Base-by-base conservation (phyloP, 2,329 filamentous ascomycete species). In the Aureobasidium sp. region DNA sequence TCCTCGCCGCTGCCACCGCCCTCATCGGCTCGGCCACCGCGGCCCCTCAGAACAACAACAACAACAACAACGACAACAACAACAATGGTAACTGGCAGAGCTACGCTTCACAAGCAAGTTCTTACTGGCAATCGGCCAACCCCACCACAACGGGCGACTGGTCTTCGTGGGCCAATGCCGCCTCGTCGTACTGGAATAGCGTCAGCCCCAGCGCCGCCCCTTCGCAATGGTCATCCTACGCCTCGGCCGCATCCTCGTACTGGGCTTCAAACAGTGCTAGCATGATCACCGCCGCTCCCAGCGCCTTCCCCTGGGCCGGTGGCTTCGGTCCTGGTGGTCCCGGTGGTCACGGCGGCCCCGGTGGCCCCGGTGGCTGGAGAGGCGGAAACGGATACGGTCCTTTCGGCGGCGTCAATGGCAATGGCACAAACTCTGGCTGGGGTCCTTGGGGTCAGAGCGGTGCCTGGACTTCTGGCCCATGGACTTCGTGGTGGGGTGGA, bases 401-500 rank as follows among this genome's bases (percentile, higher is more conserved):
- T n/a, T 66, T 65, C 53, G 64, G 65, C 45, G 64, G 61, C 13
- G 19, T 15, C 29, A 45, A 45, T 53, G 62, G 51, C 25, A 46
- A 61, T 13, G 59, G 61, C 51, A 49, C 62, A 21, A 62, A 63
- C 58, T 65, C 64, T 31, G 70, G 70, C 19, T 72, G 69, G 69
- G 70, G 70, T 25, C 67, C 69, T 11, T 72, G 70, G 70, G 65
- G 63, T 5, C 60, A 55, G 27, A 64, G 54, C 23, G 67, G 69
- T 29, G 61, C 64, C 10, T 72, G 70, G 68, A 71, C 69, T 4
- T 57, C 61, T 7, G 71, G 70, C 10, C 66, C 70, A 1, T 73
- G 71, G 71, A 73, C 71, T 13, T 64, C 60, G 27, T 73, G 71
- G 71, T 73, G 71, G 71, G 70, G 70, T 17, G 68, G 66, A 33